Evolutionary conservation across 106 monocot genomes (phyloP), one percentile per base, ranked within the genome.

Genomic region (Dendrobium huoshanense): DNA sequence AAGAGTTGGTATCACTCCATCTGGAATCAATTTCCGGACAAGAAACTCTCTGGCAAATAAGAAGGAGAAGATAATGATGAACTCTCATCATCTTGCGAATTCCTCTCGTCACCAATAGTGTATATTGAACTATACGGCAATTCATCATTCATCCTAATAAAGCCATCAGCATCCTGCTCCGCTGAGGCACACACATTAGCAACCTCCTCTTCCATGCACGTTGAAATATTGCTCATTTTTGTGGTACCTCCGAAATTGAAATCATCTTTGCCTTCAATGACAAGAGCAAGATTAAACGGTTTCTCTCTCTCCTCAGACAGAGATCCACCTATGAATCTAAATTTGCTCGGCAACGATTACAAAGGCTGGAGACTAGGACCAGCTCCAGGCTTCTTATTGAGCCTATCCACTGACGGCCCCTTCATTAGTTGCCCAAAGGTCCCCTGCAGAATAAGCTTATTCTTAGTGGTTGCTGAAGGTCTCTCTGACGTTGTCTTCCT

Each of bases 91-190:
- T 31, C 31, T 31, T 31, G 31, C 1, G 1, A 31, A 31, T 31
- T 31, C 31, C 1, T 31, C 1, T 31, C 31, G 1, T 31, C 1
- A 31, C 31, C 31, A 31, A 31, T 1, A 31, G 31, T 31, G 31
- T 1, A 31, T 1, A 31, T 31, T 31, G 31, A 31, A 31, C 1
- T 31, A 31, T 31, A 31, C 1, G 31, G 0, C 2, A 51, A 95
- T 15, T 95, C 92, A 15, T 77, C 86, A 29, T 86, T 84, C 72
- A n/a, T 76, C 33, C 64, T 64, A 51, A 73, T 83, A 19, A 64
- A 7, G 9, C 75, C 31, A 13, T 40, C 81, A 7, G 9, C 77
- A 33, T 51, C 67, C 41, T 84, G 85, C 65, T 80, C 87, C 27
- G 27, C 68, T 43, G 41, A 47, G 20, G 31, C 44, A 43, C 72